phyloP scores from a whole-genome alignment of 1,284 basidiomycete species.

The Flammula alnicola region DNA sequence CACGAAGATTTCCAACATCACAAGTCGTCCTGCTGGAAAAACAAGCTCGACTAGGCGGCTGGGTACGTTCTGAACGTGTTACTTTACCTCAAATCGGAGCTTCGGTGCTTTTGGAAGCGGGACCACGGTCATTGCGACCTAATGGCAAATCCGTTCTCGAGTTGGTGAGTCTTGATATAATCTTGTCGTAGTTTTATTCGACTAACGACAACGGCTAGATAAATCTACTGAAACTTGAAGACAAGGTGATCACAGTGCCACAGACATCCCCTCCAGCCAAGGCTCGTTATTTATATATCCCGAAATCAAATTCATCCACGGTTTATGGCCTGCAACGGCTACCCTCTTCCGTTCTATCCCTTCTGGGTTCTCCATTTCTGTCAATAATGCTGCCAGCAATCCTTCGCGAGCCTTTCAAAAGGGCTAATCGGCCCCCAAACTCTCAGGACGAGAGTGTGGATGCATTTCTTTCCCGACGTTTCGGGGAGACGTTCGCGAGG shows the following conservation, averaged over 20 bases:
- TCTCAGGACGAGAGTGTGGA: constrained; percentile 82
- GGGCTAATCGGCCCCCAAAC: constrained; percentile 41
- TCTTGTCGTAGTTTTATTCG: constrained; percentile 4
- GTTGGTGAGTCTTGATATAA: constrained; percentile 61
- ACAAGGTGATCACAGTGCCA: constrained; percentile 66
- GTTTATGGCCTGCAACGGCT: constrained; percentile 44
- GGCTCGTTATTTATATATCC: constrained; percentile 75
- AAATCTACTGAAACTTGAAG: constrained; percentile 66
- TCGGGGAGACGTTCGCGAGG: constrained; percentile 75
- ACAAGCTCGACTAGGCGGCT: constrained; percentile 75
- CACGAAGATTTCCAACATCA: constrained; percentile 63
- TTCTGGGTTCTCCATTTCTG: constrained; percentile 52
- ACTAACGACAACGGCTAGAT: constrained; percentile 74
- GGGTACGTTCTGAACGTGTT: constrained; percentile 75
- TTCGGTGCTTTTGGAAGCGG: constrained; percentile 73
- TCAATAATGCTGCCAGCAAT: constrained; percentile 57
- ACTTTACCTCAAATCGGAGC: constrained; percentile 37
- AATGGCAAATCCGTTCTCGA: constrained; percentile 76
- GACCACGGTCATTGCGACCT: constrained; percentile 83
- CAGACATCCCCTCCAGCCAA: constrained; percentile 71
- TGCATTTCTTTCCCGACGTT: constrained; percentile 76
- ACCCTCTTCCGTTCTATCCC: constrained; percentile 52
- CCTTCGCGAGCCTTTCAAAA: constrained; percentile 61
- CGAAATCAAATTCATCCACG: constrained; percentile 20
- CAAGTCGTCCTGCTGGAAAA: constrained; percentile 76